Percentiles rank a stretch among this genome's conserved stretches.
Conservation (phyloP, 345 rosid species). For the Bretschneidera sinensis region DNA sequence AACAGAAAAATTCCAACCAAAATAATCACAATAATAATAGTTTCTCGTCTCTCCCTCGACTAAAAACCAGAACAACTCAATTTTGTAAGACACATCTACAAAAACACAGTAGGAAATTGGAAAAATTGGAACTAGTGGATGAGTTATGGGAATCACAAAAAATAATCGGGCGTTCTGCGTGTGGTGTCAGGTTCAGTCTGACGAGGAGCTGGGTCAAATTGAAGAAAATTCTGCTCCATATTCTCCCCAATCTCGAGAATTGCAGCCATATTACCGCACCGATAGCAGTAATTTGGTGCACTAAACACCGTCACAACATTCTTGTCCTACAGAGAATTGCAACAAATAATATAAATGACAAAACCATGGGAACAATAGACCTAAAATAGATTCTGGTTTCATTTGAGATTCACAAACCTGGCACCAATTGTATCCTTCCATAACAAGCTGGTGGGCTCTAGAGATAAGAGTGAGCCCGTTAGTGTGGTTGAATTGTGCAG, state of each 20-base stretch:
- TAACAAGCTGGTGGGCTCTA: constrained; percentile 86
- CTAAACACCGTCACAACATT: constrained; percentile 82
- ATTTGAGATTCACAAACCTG: constrained; percentile 48
- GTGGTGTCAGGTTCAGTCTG: constrained; percentile 77
- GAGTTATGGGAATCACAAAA: constrained; percentile 43
- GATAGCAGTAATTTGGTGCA: constrained; percentile 79
- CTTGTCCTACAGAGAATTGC: constrained; percentile 44
- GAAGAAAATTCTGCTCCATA: constrained; percentile 81
- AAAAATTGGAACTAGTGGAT: constrained; percentile 13
- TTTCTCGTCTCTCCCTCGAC: constrained; percentile 21
- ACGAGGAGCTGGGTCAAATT: constrained; percentile 89
- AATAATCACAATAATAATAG: constrained; percentile 30
- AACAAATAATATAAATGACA: not conserved
- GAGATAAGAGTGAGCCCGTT: constrained; percentile 75
- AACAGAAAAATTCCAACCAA: constrained; percentile 8
- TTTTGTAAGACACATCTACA: constrained; percentile 45
- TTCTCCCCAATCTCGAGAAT: constrained; percentile 81
- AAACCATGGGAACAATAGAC: not conserved
- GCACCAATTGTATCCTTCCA: constrained; percentile 89
- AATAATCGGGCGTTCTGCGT: constrained; percentile 81
- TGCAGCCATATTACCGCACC: constrained; percentile 88
- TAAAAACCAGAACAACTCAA: constrained; percentile 26
- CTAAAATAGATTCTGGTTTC: constrained; percentile 1
- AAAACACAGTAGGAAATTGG: constrained; percentile 27
- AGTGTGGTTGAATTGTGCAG: constrained; percentile 66